Conservation (phyloP, 257 asterid genomes). For the Paraleonurus japonicus region DNA sequence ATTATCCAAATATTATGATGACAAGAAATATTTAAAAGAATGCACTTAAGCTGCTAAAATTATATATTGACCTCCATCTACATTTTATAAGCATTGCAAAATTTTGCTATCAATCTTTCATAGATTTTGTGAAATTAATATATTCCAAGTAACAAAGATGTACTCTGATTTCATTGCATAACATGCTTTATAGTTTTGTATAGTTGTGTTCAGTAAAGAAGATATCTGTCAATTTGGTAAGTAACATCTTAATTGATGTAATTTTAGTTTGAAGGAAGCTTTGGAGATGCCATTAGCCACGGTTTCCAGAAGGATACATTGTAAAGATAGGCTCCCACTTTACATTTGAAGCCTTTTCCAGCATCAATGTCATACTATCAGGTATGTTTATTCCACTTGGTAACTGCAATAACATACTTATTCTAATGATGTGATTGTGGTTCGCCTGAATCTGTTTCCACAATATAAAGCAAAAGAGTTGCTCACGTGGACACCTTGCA, state of each 20-base stretch:
- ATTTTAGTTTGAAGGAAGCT: conserved; percentile 84
- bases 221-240: conserved; percentile 1
- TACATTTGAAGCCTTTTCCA: conserved; percentile 38
- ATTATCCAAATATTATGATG: too few species aligned
- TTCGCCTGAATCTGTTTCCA: neutral
- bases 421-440: conserved; percentile 13
- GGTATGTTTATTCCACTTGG: conserved; percentile 47
- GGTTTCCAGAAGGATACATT: too few species aligned
- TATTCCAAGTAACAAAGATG: too few species aligned
- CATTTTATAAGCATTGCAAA: too few species aligned
- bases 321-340: conserved; percentile 70
- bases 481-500: neutral
- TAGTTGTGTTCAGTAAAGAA: neutral
- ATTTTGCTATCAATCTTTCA: too few species aligned
- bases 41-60: too few species aligned
- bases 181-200: neutral
- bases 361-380: conserved; percentile 71
- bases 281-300: conserved; percentile 82
- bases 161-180: too few species aligned
- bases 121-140: too few species aligned
- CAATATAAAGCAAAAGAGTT: neutral
- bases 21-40: too few species aligned
- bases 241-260: conserved; percentile 19
- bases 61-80: too few species aligned
- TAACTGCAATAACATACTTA: too few species aligned